These are phyloP conservation scores for Beauveria sp. DNA, from an alignment of 2,329 filamentous ascomycete genomes.

Conservation along the genomic window DNA sequence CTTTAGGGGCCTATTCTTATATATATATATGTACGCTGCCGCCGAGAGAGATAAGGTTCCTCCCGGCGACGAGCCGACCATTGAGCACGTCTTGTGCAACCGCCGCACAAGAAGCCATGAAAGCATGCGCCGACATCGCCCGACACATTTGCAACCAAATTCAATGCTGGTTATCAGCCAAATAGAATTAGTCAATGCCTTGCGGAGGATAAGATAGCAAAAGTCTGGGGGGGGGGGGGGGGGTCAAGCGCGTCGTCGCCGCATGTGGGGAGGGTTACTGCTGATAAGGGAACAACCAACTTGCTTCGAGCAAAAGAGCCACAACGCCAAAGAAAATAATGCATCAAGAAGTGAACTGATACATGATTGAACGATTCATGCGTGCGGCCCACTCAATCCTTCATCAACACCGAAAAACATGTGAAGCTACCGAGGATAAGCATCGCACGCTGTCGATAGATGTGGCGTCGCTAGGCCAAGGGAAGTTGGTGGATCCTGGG, in stretches of 20 bases:
- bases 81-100: background rate
- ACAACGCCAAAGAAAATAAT: background rate
- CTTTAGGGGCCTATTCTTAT: background rate
- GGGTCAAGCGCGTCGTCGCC: background rate
- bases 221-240: background rate
- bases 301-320: too few species aligned
- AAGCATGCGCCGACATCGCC: background rate
- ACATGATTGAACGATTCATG: background rate
- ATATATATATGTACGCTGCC: background rate
- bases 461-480: background rate
- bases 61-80: background rate
- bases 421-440: background rate
- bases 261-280: background rate
- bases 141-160: background rate
- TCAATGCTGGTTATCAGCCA: background rate
- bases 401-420: background rate
- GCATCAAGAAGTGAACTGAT: background rate
- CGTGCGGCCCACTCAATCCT: too few species aligned
- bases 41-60: background rate
- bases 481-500: background rate
- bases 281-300: background rate
- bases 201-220: constrained; percentile 7
- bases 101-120: background rate
- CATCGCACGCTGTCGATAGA: background rate
- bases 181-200: background rate